Base-by-base conservation (phyloP, 306 rosid species). In the Trifolium dubium region DNA sequence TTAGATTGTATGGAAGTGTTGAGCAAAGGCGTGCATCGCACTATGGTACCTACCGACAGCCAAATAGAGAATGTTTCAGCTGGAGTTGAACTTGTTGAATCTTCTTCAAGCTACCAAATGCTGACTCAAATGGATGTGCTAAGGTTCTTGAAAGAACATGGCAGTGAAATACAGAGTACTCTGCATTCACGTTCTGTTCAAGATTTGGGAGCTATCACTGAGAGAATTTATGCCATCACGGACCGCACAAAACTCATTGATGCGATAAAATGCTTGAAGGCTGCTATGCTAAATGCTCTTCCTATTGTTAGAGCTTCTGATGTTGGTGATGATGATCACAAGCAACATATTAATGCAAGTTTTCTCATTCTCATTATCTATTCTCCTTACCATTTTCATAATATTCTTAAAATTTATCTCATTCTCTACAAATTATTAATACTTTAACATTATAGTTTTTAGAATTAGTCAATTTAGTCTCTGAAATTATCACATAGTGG, bases 1-100 rank as follows among this genome's bases (percentile, higher is more conserved):
- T 28, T 92, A 49, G 98, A 94, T 61, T 89, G 97, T n/a, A 87
- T 91, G 98, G 92, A 94, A 81, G 90, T 94, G 79, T 88, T 94
- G 5, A 88, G 98, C 89, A 94, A 87, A 83, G 97, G 98, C 18
- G 89, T 91, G 62, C 98, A 94, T 76, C 87, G 97, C 0, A 95
- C 89, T 0, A 41, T 94, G 83, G 89, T 91, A 2, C 98, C 96
- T 0, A 8, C 79, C 0, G 98, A 94, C 63, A 71, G 97, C 17
- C 85, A 84, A 3, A 64, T 69, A 63, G 84, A 79, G 56, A 86
- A 79, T 63, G 44, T 63, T 0, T 32, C 86, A 3, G 43, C 13
- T 17, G 97, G 96, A 15, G 97, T 83, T 10, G 93, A 92, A 72
- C 92, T 94, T 5, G 80, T 77, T 1, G 96, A 92, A 71, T 80